A percentile compares a stretch with the other conserved stretches of the same genome.
phyloP scores from a whole-genome alignment of 2,329 filamentous ascomycete genomes.

The Penicillium sp. region DNA sequence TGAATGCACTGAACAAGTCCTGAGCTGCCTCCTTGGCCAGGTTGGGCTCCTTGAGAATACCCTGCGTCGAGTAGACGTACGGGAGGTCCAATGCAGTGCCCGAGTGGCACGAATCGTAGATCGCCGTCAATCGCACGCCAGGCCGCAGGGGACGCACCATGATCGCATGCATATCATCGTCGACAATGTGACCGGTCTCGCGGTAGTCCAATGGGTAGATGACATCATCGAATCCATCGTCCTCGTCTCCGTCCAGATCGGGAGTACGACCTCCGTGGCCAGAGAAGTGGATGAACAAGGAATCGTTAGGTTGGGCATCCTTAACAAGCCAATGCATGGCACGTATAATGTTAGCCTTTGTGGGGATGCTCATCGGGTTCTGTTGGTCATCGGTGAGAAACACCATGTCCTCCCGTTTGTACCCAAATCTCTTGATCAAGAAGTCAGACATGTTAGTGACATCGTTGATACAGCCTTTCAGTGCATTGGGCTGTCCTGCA shows the following conservation, averaged over 20 bases:
- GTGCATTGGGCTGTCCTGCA: constrained; percentile 82
- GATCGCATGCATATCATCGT: constrained; percentile 73
- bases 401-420: constrained; percentile 95
- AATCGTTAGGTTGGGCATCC: constrained; percentile 86
- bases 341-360: constrained; percentile 87
- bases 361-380: constrained; percentile 95
- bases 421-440: constrained; percentile 78
- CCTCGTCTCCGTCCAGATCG: constrained; percentile 71
- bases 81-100: constrained; percentile 65
- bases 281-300: constrained; percentile 94
- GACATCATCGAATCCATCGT: constrained; percentile 71
- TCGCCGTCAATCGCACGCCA: constrained; percentile 75
- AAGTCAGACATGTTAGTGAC: constrained; percentile 95
- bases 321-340: constrained; percentile 99
- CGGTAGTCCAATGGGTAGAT: constrained; percentile 75
- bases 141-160: constrained; percentile 76
- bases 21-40: constrained; percentile 65
- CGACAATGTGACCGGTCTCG: constrained; percentile 67
- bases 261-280: constrained; percentile 75
- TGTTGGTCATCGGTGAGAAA: constrained; percentile 93
- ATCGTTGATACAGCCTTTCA: constrained; percentile 93
- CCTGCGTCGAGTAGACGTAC: constrained; percentile 66
- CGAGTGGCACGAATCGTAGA: constrained; percentile 67
- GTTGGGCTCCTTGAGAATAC: constrained; percentile 66
- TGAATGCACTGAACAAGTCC: constrained; percentile 63